Base-by-base conservation (phyloP, 148 eudicot genomes). In the Vaccinium darrowii region DNA sequence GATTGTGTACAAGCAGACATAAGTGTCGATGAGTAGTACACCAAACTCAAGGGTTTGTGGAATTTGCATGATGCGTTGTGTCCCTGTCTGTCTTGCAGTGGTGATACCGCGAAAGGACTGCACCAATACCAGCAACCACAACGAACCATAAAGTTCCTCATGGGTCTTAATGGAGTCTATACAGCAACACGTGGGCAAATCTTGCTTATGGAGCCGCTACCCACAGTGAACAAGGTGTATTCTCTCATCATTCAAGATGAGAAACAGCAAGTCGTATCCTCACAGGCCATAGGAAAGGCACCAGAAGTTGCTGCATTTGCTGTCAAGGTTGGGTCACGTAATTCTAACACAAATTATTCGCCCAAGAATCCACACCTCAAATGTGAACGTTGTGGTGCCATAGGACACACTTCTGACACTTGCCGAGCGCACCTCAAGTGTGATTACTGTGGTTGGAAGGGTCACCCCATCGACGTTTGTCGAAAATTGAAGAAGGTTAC, bases 341-440 rank as follows among this genome's bases (percentile, higher is more conserved):
- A 51, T 50, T 5, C n/a, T 0, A 12, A 77, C 11, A 1, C 8
- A 0, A 21, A 4, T 14, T 7, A 8, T 27, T 11, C 4, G 0
- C 2, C 58, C 6, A 79, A 27, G 4, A 79, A 79, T 53, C 13
- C 33, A 5, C 63, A 10, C 14, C 19, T 53, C 9, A 79, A 54
- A 51, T 79, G 47, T 53, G 65, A 27, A 0, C 7, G 10, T 53
- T 79, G 81, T 6, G 62, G 53, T 30, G 18, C 4, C 15, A 23
- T 4, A 7, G 23, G 47, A 2, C 81, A 79, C 39, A 27, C 65
- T 1, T 21, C 19, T 8, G n/a, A 53, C 16, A 53, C n/a, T 53
- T 79, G 65, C 5, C 36, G 65, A 79, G 65, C 81, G 0, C 79
- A 76, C 27, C 79, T 76, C 9, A 76, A 76, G 1, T 76, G 79